These are phyloP conservation scores for Rhizopogon sp. DNA, from an alignment of 768 basidiomycete species.

Conservation along the genomic window DNA sequence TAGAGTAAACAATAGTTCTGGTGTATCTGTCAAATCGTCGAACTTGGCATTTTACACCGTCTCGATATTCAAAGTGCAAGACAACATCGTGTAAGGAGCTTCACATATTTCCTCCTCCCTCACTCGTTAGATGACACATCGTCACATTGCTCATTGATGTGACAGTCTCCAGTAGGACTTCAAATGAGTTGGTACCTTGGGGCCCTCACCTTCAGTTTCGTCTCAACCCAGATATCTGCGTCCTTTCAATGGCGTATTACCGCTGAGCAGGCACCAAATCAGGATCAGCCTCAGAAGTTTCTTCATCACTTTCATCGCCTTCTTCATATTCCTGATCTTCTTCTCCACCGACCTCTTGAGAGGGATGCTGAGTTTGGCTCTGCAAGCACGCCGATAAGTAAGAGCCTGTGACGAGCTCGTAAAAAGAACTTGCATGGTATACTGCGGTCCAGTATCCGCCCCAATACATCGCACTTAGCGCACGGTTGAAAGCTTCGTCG, in stretches of 20 bases:
- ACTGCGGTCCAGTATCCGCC: constrained; percentile 84
- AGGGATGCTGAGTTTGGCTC: constrained; percentile 28
- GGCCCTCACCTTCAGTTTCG: not conserved
- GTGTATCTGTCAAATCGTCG: not conserved
- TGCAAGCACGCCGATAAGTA: constrained; percentile 10
- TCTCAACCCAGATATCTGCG: not conserved
- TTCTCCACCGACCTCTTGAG: constrained; percentile 16
- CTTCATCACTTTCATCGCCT: constrained; percentile 16
- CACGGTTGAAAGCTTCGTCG: constrained; percentile 75
- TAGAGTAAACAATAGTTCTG: not conserved
- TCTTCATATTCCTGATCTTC: constrained; percentile 25
- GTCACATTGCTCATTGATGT: not conserved
- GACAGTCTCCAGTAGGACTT: not conserved
- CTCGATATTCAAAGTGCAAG: too few relatives aligned
- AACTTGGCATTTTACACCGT: too few relatives aligned
- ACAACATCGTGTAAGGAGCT: too few relatives aligned
- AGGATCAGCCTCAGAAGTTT: constrained; percentile 19
- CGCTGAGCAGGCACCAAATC: constrained; percentile 25
- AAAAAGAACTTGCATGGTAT: constrained; percentile 55
- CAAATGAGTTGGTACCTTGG: not conserved
- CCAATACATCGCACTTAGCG: constrained; percentile 82
- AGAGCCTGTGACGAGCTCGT: not conserved
- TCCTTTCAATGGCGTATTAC: constrained; percentile 7
- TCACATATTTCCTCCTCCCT: too few relatives aligned
- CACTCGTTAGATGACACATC: too few relatives aligned